These are phyloP conservation scores for Fusarium tanahbumbuense DNA, from an alignment of 2,329 filamentous ascomycete species.

Conservation along the genomic window DNA sequence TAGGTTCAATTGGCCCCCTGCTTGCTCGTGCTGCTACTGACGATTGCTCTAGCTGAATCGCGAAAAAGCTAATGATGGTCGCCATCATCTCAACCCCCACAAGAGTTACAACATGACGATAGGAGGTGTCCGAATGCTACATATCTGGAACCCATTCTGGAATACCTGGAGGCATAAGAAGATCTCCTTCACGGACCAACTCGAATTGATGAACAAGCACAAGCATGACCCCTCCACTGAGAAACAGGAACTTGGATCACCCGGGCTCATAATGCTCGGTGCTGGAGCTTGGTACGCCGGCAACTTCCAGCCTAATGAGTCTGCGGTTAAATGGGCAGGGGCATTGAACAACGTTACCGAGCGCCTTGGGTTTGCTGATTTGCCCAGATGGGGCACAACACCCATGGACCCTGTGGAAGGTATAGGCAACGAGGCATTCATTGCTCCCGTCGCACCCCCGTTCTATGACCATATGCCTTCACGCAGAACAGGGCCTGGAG, in stretches of 20 bases:
- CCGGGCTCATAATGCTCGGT: slow-evolving; percentile 44
- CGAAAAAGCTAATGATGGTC: slow-evolving; percentile 28
- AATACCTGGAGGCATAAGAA: slow-evolving; percentile 53
- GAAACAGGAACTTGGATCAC: slow-evolving; percentile 15
- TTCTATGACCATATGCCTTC: slow-evolving; percentile 37
- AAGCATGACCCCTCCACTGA: background rate
- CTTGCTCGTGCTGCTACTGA: slow-evolving; percentile 2
- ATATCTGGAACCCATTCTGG: slow-evolving; percentile 73
- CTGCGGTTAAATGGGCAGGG: slow-evolving; percentile 26
- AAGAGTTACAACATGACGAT: slow-evolving; percentile 52
- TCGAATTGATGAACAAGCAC: slow-evolving; percentile 33
- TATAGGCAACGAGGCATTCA: slow-evolving; percentile 46
- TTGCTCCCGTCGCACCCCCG: slow-evolving; percentile 45
- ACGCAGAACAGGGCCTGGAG: slow-evolving; percentile 30
- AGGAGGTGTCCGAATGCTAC: slow-evolving; percentile 62
- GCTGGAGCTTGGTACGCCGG: slow-evolving; percentile 45
- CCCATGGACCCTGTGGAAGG: slow-evolving; percentile 44
- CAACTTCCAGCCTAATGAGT: slow-evolving; percentile 12
- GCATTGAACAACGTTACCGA: slow-evolving; percentile 44
- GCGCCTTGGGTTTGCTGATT: slow-evolving; percentile 33
- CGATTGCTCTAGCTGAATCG: slow-evolving; percentile 36
- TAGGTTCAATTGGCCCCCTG: slow-evolving; percentile 7
- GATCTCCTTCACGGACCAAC: slow-evolving; percentile 33
- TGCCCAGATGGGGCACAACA: slow-evolving; percentile 34
- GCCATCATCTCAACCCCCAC: slow-evolving; percentile 22